A percentile compares a stretch with the other conserved stretches of the same genome.
phyloP scores from a whole-genome alignment of 129 eudicot species.

The Arctium lappa region DNA sequence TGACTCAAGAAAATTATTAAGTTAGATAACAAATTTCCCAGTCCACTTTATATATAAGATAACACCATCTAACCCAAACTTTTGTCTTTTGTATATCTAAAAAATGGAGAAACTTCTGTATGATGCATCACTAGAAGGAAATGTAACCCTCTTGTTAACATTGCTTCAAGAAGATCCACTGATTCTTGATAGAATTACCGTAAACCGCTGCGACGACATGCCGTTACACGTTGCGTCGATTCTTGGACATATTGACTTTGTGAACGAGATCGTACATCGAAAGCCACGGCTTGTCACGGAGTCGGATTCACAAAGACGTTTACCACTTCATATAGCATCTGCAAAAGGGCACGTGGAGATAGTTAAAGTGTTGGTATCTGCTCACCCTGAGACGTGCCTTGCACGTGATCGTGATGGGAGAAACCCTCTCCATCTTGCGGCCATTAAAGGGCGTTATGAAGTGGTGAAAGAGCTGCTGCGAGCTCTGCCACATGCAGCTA shows the following conservation, averaged over 20 bases:
- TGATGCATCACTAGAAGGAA: slow-evolving; percentile 46
- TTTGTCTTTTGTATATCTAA: not conserved
- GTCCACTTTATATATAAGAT: not conserved
- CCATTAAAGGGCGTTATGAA: slow-evolving; percentile 39
- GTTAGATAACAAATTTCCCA: not conserved
- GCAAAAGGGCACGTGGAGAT: slow-evolving; percentile 40
- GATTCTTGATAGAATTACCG: slow-evolving; percentile 30
- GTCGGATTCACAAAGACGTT: slow-evolving; percentile 28
- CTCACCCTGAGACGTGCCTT: slow-evolving; percentile 28
- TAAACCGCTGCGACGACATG: slow-evolving; percentile 15
- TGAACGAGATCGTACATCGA: slow-evolving; percentile 19
- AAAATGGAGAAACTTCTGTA: slow-evolving; percentile 28
- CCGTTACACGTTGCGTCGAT: slow-evolving; percentile 47
- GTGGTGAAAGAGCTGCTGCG: slow-evolving; percentile 35
- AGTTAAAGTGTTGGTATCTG: slow-evolving; percentile 18
- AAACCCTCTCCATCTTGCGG: slow-evolving; percentile 54
- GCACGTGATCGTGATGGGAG: slow-evolving; percentile 43
- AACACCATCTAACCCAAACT: not conserved
- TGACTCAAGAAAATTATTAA: not conserved
- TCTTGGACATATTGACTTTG: slow-evolving; percentile 35
- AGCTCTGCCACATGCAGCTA: slow-evolving; percentile 37
- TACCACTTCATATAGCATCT: slow-evolving; percentile 57
- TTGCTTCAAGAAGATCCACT: slow-evolving; percentile 39
- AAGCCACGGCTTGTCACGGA: slow-evolving; percentile 37
- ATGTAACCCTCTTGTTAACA: slow-evolving; percentile 4